phyloP scores from a whole-genome alignment of 2,329 filamentous ascomycete species.

The Scedosporium minutisporum region DNA sequence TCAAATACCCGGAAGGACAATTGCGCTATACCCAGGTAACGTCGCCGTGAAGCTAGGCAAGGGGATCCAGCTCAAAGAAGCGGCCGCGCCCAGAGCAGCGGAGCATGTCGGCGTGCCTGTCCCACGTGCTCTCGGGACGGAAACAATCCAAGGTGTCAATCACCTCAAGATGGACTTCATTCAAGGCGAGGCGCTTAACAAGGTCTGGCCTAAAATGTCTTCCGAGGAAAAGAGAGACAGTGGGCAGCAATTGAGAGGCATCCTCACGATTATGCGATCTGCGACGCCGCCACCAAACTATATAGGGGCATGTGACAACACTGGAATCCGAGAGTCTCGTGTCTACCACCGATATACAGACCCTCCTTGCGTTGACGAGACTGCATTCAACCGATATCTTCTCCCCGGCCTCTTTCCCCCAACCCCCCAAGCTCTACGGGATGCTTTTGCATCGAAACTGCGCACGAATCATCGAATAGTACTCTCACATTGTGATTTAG shows the following conservation, averaged over 20 bases:
- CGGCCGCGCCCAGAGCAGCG: slow-evolving; percentile 16
- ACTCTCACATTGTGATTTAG: slow-evolving; percentile 42
- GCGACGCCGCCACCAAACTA: slow-evolving; percentile 11
- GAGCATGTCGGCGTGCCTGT: slow-evolving; percentile 12
- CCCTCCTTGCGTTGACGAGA: slow-evolving; percentile 14
- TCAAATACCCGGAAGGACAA: slow-evolving; percentile 13
- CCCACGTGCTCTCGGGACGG: slow-evolving; percentile 12
- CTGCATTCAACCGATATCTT: slow-evolving; percentile 17
- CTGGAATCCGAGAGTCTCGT: slow-evolving; percentile 17
- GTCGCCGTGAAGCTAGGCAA: slow-evolving; percentile 18
- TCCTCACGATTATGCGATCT: slow-evolving; percentile 16
- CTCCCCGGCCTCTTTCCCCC: slow-evolving; percentile 10
- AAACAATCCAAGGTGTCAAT: slow-evolving; percentile 12
- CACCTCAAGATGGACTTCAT: slow-evolving; percentile 17
- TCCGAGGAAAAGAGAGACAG: slow-evolving; percentile 13
- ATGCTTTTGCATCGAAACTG: slow-evolving; percentile 15
- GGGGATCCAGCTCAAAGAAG: slow-evolving; percentile 15
- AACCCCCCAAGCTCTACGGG: slow-evolving; percentile 12
- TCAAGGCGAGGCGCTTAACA: slow-evolving; percentile 16
- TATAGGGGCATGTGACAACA: slow-evolving; percentile 18
- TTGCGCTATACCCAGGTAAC: slow-evolving; percentile 14
- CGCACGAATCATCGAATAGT: slow-evolving; percentile 21
- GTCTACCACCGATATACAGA: slow-evolving; percentile 13
- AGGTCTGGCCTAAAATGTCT: slow-evolving; percentile 16
- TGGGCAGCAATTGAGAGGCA: slow-evolving; percentile 15